Evolutionary conservation across 306 rosid genomes (phyloP).

Genomic region (Cotoneaster glaucophyllus): DNA sequence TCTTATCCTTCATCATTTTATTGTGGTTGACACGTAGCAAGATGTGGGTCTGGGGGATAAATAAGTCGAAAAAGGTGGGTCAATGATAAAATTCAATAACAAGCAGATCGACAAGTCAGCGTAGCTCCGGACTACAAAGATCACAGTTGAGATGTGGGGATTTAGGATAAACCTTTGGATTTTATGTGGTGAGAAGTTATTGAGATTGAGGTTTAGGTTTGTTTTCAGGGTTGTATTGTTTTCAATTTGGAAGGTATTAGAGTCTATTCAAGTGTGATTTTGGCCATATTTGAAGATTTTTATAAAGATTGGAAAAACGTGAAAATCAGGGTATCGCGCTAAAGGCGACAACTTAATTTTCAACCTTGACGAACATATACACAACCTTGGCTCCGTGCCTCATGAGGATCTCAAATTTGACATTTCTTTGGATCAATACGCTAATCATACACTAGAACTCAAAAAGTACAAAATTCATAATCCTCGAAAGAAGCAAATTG

Average conservation of each 20-base stretch:
- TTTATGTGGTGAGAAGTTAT: neutral
- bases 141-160: neutral
- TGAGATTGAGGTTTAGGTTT: no score
- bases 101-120: neutral
- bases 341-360: no score
- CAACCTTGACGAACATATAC: no score
- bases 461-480: neutral
- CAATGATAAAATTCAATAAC: neutral
- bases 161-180: neutral
- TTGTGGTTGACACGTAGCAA: constrained; percentile 22
- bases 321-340: no score
- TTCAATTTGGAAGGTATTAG: no score
- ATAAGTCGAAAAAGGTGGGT: neutral
- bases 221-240: no score
- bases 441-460: neutral
- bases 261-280: no score
- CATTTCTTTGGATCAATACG: neutral
- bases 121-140: neutral
- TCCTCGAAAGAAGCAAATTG: neutral
- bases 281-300: no score
- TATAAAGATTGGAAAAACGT: no score
- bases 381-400: no score
- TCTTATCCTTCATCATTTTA: constrained; percentile 24
- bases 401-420: neutral
- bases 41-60: neutral